These are phyloP conservation scores for Populus nigra DNA, from an alignment of 345 rosid species.

Conservation along the genomic window DNA sequence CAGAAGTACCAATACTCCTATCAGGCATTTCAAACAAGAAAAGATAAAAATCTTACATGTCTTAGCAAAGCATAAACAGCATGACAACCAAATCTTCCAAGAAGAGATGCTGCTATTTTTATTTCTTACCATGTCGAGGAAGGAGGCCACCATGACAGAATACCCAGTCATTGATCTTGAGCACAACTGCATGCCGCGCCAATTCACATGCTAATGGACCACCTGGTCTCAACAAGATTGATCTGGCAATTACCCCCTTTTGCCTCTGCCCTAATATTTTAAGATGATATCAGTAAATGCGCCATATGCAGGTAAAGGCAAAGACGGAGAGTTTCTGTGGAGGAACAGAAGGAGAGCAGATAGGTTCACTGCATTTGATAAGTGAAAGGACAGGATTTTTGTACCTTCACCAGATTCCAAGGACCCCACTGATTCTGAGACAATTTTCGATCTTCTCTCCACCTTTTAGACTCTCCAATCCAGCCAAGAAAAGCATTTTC, in stretches of 20 bases:
- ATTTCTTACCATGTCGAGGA: slow-evolving; percentile 75
- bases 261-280: slow-evolving; percentile 93
- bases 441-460: slow-evolving; percentile 47
- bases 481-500: slow-evolving; percentile 71
- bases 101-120: neutral
- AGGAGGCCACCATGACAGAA: slow-evolving; percentile 97
- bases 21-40: slow-evolving; percentile 26
- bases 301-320: neutral
- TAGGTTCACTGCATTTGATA: neutral
- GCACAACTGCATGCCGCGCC: slow-evolving; percentile 64
- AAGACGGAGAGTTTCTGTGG: neutral
- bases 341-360: neutral
- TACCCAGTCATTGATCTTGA: slow-evolving; percentile 84
- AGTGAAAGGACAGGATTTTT: slow-evolving; percentile 9
- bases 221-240: slow-evolving; percentile 75
- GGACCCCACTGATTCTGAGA: slow-evolving; percentile 64
- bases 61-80: neutral
- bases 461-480: slow-evolving; percentile 43
- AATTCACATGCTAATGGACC: slow-evolving; percentile 78
- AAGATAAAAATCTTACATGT: neutral
- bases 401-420: slow-evolving; percentile 84
- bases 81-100: slow-evolving; percentile 8
- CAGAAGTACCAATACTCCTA: slow-evolving; percentile 31
- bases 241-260: slow-evolving; percentile 85
- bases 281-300: slow-evolving; percentile 22